phyloP scores from a whole-genome alignment of 768 basidiomycete species.

The Suillus weaverae region DNA sequence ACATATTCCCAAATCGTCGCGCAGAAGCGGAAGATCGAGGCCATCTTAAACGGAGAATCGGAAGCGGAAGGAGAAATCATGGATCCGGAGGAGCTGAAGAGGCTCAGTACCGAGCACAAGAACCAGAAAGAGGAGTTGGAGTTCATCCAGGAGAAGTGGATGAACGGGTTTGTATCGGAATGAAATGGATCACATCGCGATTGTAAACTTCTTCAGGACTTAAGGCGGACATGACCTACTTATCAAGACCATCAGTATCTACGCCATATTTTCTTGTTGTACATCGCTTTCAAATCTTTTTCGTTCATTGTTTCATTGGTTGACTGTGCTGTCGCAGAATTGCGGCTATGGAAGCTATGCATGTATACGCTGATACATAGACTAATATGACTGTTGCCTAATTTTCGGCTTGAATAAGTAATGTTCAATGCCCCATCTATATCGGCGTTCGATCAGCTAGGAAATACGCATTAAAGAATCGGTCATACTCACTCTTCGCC shows the following conservation, averaged over 20 bases:
- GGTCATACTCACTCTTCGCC: constrained; percentile 58
- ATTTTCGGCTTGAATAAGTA: constrained; percentile 48
- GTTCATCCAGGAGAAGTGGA: constrained; percentile 44
- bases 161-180: constrained; percentile 21
- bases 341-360: neutral
- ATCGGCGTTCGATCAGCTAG: neutral
- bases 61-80: constrained; percentile 56
- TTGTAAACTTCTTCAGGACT: neutral
- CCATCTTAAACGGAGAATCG: constrained; percentile 53
- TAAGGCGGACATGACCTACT: constrained; percentile 1
- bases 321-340: neutral
- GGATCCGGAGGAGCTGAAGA: constrained; percentile 51
- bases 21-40: constrained; percentile 54
- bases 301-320: neutral
- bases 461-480: constrained; percentile 13
- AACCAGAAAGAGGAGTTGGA: constrained; percentile 54
- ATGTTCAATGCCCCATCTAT: constrained; percentile 58
- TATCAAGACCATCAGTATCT: neutral
- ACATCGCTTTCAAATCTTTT: constrained; percentile 1
- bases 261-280: constrained; percentile 3
- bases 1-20: constrained; percentile 46
- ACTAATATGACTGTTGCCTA: neutral
- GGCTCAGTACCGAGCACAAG: constrained; percentile 45
- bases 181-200: constrained; percentile 10
- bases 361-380: constrained; percentile 11